Evolutionary conservation across 441 rosid genomes (phyloP).

Genomic region (Populus hybrid): DNA sequence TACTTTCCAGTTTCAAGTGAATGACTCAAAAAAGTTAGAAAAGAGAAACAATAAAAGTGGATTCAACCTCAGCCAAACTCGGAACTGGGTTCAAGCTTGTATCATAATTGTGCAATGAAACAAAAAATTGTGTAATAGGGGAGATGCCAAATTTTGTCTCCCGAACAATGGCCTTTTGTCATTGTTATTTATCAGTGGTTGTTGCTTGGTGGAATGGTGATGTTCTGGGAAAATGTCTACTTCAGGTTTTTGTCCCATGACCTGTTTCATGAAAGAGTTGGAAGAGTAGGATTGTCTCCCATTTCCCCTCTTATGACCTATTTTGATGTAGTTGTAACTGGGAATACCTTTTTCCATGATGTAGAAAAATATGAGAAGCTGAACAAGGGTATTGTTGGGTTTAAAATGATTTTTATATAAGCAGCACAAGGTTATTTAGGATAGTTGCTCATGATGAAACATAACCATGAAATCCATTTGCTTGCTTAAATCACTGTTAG

Average conservation of each 20-base stretch:
- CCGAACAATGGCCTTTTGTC: background rate
- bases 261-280: background rate
- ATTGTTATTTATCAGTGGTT: background rate
- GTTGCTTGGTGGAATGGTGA: background rate
- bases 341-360: background rate
- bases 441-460: background rate
- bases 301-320: background rate
- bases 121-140: background rate
- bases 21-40: background rate
- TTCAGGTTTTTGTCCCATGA: background rate
- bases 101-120: background rate
- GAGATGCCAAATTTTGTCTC: background rate
- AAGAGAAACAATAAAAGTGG: background rate
- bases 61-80: background rate
- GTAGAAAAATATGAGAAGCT: background rate
- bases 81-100: background rate
- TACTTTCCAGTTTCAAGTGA: constrained; percentile 7
- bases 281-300: background rate
- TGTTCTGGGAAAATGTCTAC: background rate
- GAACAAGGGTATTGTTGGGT: background rate
- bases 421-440: background rate
- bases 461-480: background rate
- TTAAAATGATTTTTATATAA: background rate
- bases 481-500: background rate
- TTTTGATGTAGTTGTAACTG: background rate